A percentile compares a stretch with the other conserved stretches of the same genome.
Evolutionary conservation across 2,329 filamentous ascomycete species (phyloP).

Genomic region (Phyllachora maydis): DNA sequence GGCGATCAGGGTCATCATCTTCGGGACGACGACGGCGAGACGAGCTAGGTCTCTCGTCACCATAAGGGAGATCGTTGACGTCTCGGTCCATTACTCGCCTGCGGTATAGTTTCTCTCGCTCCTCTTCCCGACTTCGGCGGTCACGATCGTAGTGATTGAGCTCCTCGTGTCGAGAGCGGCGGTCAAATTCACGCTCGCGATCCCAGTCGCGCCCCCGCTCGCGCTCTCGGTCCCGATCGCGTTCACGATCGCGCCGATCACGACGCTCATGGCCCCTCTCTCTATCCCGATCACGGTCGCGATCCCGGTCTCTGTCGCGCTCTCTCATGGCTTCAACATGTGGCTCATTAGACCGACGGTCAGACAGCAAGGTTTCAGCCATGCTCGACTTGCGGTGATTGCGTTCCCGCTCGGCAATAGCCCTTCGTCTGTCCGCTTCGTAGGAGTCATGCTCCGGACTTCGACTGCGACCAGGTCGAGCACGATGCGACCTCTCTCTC

Average conservation of each 20-base stretch:
- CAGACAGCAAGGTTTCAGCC: slow-evolving; percentile 40
- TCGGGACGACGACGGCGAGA: slow-evolving; percentile 55
- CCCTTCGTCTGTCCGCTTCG: slow-evolving; percentile 84
- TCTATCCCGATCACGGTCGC: slow-evolving; percentile 9
- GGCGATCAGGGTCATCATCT: slow-evolving; percentile 47
- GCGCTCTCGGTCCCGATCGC: slow-evolving; percentile 13
- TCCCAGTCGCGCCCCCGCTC: slow-evolving; percentile 13
- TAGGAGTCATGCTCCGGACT: slow-evolving; percentile 88
- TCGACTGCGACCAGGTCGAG: slow-evolving; percentile 45
- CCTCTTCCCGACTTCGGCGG: slow-evolving; percentile 70
- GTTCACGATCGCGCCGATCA: slow-evolving; percentile 18
- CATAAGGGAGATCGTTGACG: slow-evolving; percentile 80
- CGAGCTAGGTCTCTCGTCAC: slow-evolving; percentile 45
- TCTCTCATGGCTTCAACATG: slow-evolving; percentile 10
- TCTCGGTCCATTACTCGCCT: slow-evolving; percentile 53
- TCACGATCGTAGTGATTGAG: slow-evolving; percentile 63
- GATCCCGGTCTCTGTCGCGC: slow-evolving; percentile 10
- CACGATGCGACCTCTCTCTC: slow-evolving; percentile 43
- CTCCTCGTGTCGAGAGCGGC: slow-evolving; percentile 37
- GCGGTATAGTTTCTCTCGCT: slow-evolving; percentile 73
- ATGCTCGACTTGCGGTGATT: slow-evolving; percentile 69
- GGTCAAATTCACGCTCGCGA: slow-evolving; percentile 21
- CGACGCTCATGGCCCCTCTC: too few species aligned
- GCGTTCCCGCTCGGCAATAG: slow-evolving; percentile 81
- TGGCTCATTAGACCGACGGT: slow-evolving; percentile 26